phyloP scores from a whole-genome alignment of 2,329 filamentous ascomycete species.

The Madurella fahalii region DNA sequence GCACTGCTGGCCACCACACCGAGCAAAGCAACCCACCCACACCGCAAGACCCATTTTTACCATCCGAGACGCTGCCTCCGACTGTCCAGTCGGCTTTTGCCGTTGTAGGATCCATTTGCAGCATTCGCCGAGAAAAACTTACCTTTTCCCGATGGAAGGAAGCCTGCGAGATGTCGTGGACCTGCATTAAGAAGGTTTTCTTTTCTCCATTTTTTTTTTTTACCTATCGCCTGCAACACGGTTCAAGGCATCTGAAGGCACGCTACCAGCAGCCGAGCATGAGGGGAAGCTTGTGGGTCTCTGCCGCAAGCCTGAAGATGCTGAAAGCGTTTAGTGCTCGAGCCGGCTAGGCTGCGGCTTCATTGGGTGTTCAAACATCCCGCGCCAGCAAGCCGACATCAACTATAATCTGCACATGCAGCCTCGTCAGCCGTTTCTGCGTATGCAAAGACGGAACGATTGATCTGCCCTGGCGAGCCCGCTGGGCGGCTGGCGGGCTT shows the following conservation, averaged over 20 bases:
- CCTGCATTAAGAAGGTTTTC: too few species aligned
- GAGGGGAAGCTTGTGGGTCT: too few species aligned
- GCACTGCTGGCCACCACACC: conserved; percentile 14
- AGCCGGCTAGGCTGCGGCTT: not conserved
- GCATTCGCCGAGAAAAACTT: conserved; percentile 16
- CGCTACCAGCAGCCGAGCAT: too few species aligned
- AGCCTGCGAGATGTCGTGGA: too few species aligned
- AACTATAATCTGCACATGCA: conserved; percentile 17
- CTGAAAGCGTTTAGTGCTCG: not conserved
- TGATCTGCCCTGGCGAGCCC: conserved; percentile 10
- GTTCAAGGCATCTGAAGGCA: too few species aligned
- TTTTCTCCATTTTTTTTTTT: too few species aligned
- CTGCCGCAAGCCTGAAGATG: not conserved
- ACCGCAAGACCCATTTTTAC: not conserved
- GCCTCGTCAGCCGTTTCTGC: conserved; percentile 20
- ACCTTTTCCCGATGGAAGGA: not conserved
- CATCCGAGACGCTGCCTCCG: conserved; percentile 14
- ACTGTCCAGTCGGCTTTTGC: not conserved
- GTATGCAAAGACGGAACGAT: conserved; percentile 16
- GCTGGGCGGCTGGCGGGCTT: conserved; percentile 6
- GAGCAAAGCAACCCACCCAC: not conserved
- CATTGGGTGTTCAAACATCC: conserved; percentile 16
- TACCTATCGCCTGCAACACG: too few species aligned
- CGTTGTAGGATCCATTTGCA: conserved; percentile 18
- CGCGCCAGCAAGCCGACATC: conserved; percentile 18